Percentiles rank a stretch among this genome's conserved stretches.
Conservation (phyloP, 257 asterid genomes). For the Voacanga thouarsii region DNA sequence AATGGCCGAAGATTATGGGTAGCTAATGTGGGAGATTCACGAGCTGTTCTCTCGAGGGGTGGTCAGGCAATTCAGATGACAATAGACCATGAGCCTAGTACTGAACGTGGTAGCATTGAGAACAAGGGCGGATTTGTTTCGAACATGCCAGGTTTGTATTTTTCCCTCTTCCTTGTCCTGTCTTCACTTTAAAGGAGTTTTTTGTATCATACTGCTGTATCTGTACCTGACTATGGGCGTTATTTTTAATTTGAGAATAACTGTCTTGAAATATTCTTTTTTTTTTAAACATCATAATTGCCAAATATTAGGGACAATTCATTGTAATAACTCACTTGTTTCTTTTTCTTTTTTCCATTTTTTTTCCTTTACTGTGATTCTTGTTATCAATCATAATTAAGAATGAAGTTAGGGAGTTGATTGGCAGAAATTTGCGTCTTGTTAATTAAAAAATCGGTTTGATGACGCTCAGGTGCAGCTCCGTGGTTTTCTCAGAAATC, state of each 20-base stretch:
- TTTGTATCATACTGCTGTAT: neutral
- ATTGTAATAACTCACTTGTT: neutral
- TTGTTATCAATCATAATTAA: neutral
- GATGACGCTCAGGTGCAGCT: neutral
- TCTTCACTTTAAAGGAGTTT: neutral
- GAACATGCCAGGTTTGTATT: slow-evolving; percentile 40
- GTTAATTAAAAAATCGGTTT: neutral
- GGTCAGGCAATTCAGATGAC: slow-evolving; percentile 46
- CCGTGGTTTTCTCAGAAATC: neutral
- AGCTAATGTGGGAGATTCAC: slow-evolving; percentile 50
- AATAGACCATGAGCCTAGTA: slow-evolving; percentile 43
- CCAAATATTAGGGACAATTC: neutral
- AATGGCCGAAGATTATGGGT: slow-evolving; percentile 38
- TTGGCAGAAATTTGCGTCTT: neutral
- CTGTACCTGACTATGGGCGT: neutral
- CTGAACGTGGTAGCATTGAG: slow-evolving; percentile 45
- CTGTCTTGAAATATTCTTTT: neutral
- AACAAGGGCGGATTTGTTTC: slow-evolving; percentile 48
- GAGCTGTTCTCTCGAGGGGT: slow-evolving; percentile 43
- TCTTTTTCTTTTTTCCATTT: neutral
- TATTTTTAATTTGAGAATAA: neutral
- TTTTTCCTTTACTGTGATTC: neutral
- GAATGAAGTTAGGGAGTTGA: neutral
- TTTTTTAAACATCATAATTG: neutral
- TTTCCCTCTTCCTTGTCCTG: neutral